phyloP scores from a whole-genome alignment of 73 alveolate genomes.

The Symbiodinium pilosum region DNA sequence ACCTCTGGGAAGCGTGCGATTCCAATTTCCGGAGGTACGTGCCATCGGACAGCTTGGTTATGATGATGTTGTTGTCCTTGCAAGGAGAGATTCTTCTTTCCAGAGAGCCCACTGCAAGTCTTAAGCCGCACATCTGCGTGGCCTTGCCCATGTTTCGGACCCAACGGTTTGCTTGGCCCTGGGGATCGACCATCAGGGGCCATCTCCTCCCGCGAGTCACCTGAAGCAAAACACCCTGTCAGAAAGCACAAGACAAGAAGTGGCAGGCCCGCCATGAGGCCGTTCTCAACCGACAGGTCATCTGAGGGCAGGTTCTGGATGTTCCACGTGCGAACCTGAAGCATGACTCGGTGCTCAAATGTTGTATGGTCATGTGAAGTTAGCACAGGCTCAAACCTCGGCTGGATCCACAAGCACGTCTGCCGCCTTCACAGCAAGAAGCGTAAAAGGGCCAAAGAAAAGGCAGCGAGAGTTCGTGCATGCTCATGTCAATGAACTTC shows the following conservation, averaged over 20 bases:
- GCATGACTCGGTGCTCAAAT: neutral
- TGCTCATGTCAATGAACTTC: neutral
- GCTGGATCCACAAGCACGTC: conserved; percentile 98
- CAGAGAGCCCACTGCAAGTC: neutral
- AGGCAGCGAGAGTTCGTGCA: no score
- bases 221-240: neutral
- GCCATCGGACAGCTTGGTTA: conserved; percentile 98
- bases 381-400: conserved; percentile 94
- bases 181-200: conserved; percentile 99
- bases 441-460: no score
- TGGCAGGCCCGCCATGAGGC: conserved; percentile 97
- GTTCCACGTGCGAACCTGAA: conserved; percentile 97
- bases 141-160: conserved; percentile 99
- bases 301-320: conserved; percentile 99
- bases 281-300: conserved; percentile 99
- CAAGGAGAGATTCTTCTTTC: neutral
- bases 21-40: conserved; percentile 99
- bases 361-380: neutral
- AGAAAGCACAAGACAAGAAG: neutral
- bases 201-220: conserved; percentile 98
- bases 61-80: conserved; percentile 95
- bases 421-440: neutral
- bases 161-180: conserved; percentile 99
- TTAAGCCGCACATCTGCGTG: no score
- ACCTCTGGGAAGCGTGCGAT: neutral